These are phyloP conservation scores for Candida pseudoviswanathii DNA, from an alignment of 1,139 yeast species.

Conservation along the genomic window DNA sequence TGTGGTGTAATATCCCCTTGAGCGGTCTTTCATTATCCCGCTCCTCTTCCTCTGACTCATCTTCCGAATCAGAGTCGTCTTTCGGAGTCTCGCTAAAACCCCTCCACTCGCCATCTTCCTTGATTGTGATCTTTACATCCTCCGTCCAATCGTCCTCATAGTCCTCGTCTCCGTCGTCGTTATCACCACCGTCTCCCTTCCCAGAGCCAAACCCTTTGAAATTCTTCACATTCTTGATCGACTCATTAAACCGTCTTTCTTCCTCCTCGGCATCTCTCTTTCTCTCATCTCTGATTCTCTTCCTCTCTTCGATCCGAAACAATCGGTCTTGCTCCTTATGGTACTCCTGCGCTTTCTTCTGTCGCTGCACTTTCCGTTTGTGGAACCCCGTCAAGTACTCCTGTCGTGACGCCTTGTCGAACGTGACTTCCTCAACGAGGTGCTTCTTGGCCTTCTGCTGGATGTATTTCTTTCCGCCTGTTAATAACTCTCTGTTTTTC, in stretches of 20 bases:
- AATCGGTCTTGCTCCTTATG: conserved; percentile 76
- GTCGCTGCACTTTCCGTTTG: conserved; percentile 85
- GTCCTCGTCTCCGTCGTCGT: conserved; percentile 29
- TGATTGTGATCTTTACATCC: conserved; percentile 11
- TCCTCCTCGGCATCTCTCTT: conserved; percentile 41
- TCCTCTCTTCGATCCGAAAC: conserved; percentile 75
- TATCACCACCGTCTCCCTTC: conserved; percentile 24
- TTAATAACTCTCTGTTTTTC: conserved; percentile 79
- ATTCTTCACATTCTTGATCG: conserved; percentile 1
- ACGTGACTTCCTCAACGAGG: conserved; percentile 78
- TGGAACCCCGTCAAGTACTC: conserved; percentile 95
- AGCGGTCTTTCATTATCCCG: conserved; percentile 15
- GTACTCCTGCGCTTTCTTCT: conserved; percentile 78
- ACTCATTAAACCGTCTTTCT: neutral
- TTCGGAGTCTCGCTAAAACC: conserved; percentile 13
- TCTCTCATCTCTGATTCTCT: conserved; percentile 67
- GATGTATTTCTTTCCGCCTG: conserved; percentile 86
- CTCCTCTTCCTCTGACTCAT: conserved; percentile 18
- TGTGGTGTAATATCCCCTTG: conserved; percentile 44
- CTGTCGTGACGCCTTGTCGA: conserved; percentile 70
- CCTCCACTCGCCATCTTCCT: conserved; percentile 17
- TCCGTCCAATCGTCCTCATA: conserved; percentile 18
- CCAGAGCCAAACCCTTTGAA: neutral
- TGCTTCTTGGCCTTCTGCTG: conserved; percentile 61
- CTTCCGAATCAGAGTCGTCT: conserved; percentile 10